Evolutionary conservation across 1,284 basidiomycete genomes (phyloP).

Genomic region (Xanthoconium separans): DNA sequence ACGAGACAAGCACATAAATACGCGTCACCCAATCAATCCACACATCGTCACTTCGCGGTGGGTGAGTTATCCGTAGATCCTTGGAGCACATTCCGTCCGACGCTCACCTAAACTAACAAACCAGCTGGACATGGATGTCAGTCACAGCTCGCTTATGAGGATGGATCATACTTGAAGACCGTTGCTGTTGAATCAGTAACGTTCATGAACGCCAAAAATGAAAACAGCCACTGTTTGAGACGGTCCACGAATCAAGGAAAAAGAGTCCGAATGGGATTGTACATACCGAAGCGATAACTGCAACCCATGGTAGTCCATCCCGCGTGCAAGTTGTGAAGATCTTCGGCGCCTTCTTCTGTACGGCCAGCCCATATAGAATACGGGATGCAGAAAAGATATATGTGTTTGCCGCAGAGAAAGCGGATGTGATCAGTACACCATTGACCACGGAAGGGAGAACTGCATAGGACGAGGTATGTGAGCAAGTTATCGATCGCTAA

Average conservation of each 20-base stretch:
- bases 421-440: conserved; percentile 64
- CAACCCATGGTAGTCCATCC: conserved; percentile 23
- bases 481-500: neutral
- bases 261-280: neutral
- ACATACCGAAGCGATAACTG: conserved; percentile 8
- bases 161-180: conserved; percentile 24
- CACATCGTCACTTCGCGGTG: conserved; percentile 40
- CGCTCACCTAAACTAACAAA: conserved; percentile 43
- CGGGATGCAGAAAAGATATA: conserved; percentile 81
- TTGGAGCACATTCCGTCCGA: neutral
- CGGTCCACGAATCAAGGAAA: conserved; percentile 30
- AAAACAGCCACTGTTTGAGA: conserved; percentile 38
- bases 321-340: conserved; percentile 63
- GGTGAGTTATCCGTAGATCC: neutral
- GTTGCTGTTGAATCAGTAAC: conserved; percentile 16
- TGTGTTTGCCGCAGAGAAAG: conserved; percentile 84
- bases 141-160: neutral
- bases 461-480: conserved; percentile 12
- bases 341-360: conserved; percentile 71
- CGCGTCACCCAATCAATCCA: conserved; percentile 42
- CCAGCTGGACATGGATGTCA: conserved; percentile 35
- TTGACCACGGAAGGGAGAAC: conserved; percentile 72
- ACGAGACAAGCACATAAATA: neutral
- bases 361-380: conserved; percentile 78
- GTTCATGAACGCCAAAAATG: conserved; percentile 25